phyloP scores from a whole-genome alignment of 306 rosid genomes.

The Casuarina equisetifolia region DNA sequence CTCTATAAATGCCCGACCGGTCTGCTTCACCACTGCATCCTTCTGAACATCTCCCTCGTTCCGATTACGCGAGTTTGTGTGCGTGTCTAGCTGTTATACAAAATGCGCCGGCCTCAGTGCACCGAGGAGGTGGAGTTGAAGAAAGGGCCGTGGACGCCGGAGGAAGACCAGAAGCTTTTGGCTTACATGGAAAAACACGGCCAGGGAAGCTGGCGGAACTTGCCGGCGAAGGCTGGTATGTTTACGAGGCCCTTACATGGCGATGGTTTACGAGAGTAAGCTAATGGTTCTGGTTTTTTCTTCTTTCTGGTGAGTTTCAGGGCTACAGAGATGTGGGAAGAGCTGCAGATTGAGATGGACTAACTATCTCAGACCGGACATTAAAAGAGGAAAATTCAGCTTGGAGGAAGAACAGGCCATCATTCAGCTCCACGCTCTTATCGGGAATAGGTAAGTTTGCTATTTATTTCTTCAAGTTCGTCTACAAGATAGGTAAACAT shows the following conservation, averaged over 20 bases:
- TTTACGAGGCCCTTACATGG: not conserved
- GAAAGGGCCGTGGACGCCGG: conserved; percentile 38
- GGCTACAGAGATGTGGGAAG: conserved; percentile 56
- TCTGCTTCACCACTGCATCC: not conserved
- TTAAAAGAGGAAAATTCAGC: conserved; percentile 55
- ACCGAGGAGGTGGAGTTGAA: conserved; percentile 34
- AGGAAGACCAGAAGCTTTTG: conserved; percentile 26
- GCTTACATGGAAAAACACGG: conserved; percentile 6
- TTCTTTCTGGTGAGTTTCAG: conserved; percentile 12
- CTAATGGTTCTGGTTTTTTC: not conserved
- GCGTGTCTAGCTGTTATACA: not conserved
- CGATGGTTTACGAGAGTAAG: not conserved
- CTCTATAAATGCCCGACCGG: conserved; percentile 10
- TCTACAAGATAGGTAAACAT: no score
- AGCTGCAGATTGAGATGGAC: conserved; percentile 61
- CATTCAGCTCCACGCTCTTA: conserved; percentile 59
- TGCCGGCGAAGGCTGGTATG: conserved; percentile 32
- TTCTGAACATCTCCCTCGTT: not conserved
- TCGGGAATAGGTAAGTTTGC: conserved; percentile 40
- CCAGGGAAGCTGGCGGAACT: conserved; percentile 20
- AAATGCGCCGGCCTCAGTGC: conserved; percentile 34
- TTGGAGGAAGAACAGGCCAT: conserved; percentile 54
- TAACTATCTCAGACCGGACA: conserved; percentile 51
- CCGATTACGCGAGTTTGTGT: not conserved
- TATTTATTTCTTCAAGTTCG: not conserved